Evolutionary conservation across 2,329 filamentous ascomycete genomes (phyloP).

Genomic region (Hypocreales sp.): DNA sequence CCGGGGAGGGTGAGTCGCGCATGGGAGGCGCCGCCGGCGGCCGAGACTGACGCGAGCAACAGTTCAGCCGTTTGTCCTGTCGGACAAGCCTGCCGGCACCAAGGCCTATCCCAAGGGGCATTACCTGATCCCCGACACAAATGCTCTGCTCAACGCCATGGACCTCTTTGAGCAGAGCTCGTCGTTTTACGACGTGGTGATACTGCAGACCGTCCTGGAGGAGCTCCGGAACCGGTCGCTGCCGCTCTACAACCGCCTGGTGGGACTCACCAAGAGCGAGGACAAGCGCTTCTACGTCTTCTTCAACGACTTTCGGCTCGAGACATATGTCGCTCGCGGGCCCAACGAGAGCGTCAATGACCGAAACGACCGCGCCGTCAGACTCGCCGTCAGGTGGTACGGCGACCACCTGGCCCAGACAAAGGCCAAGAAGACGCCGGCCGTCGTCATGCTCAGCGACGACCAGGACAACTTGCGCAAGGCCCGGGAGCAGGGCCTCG

Average conservation of each 20-base stretch:
- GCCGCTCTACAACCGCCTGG: constrained; percentile 85
- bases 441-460: constrained; percentile 86
- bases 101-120: constrained; percentile 73
- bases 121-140: constrained; percentile 91
- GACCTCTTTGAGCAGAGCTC: constrained; percentile 87
- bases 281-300: constrained; percentile 98
- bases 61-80: constrained; percentile 78
- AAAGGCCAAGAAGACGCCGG: constrained; percentile 47
- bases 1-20: constrained; percentile 51
- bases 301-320: constrained; percentile 93
- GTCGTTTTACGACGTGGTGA: constrained; percentile 91
- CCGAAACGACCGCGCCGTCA: constrained; percentile 83
- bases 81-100: constrained; percentile 73
- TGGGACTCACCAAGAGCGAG: constrained; percentile 83
- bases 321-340: constrained; percentile 69
- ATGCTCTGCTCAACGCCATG: constrained; percentile 90
- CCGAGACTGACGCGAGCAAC: constrained; percentile 3
- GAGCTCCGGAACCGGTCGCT: constrained; percentile 88
- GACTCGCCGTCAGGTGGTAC: constrained; percentile 83
- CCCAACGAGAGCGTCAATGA: constrained; percentile 85
- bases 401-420: constrained; percentile 58
- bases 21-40: too few relatives aligned
- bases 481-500: constrained; percentile 59
- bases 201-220: constrained; percentile 90
- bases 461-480: constrained; percentile 79